Conservation (phyloP, 345 rosid genomes). For the Isatis tinctoria region DNA sequence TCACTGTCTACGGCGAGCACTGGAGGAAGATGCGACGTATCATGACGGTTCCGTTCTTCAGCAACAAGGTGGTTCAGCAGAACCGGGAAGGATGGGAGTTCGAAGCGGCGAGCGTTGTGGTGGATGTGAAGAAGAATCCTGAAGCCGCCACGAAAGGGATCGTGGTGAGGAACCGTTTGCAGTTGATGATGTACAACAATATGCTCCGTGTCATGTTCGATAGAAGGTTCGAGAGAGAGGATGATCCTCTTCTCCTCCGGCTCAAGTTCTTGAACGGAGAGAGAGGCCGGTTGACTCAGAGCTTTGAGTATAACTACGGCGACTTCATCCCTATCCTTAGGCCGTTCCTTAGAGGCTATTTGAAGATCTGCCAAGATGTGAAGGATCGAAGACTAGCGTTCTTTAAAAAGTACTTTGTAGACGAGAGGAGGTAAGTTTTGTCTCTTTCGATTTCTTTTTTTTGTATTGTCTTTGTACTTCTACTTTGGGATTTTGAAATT, state of each 20-base stretch:
- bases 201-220: conserved; percentile 97
- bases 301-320: conserved; percentile 94
- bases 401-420: conserved; percentile 91
- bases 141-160: conserved; percentile 63
- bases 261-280: conserved; percentile 93
- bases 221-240: conserved; percentile 78
- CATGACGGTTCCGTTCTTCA: conserved; percentile 99
- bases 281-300: conserved; percentile 86
- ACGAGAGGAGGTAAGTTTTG: conserved; percentile 74
- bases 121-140: conserved; percentile 67
- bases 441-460: background rate
- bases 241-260: conserved; percentile 68
- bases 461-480: background rate
- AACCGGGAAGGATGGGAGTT: conserved; percentile 70
- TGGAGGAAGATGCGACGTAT: conserved; percentile 98
- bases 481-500: background rate
- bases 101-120: conserved; percentile 70
- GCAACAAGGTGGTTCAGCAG: conserved; percentile 82
- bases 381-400: conserved; percentile 76
- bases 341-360: conserved; percentile 83
- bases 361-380: conserved; percentile 85
- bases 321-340: conserved; percentile 94
- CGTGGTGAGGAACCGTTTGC: conserved; percentile 71
- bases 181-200: conserved; percentile 95
- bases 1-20: conserved; percentile 96